Percentiles rank a stretch among this genome's conserved stretches.
Evolutionary conservation across 257 asterid genomes (phyloP).

Genomic region (Fraxinus anomala): DNA sequence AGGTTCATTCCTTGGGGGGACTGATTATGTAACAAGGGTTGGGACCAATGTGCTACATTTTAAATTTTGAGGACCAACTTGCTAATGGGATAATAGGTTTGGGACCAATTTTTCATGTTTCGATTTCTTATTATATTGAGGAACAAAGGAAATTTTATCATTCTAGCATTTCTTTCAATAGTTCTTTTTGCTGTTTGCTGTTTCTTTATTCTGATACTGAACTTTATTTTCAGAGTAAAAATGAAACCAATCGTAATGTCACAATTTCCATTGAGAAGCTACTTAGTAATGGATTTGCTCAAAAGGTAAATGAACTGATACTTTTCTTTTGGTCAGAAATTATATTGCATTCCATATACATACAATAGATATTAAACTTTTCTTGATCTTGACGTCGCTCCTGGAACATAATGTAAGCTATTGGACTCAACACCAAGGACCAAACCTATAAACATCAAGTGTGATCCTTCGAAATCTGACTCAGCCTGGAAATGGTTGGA

Average conservation of each 20-base stretch:
- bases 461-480: constrained; percentile 83
- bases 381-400: constrained; percentile 26
- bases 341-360: constrained; percentile 2
- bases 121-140: constrained; percentile 4
- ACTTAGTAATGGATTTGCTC: constrained; percentile 83
- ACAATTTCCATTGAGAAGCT: constrained; percentile 73
- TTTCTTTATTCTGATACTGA: constrained; percentile 15
- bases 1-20: background rate
- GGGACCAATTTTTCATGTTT: background rate
- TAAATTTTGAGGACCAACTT: background rate
- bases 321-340: constrained; percentile 19
- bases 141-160: constrained; percentile 12
- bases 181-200: background rate
- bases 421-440: constrained; percentile 71
- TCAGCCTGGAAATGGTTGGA: constrained; percentile 96
- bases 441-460: constrained; percentile 67
- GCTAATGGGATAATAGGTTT: background rate
- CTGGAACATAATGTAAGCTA: constrained; percentile 51
- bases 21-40: background rate
- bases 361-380: background rate
- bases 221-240: constrained; percentile 44
- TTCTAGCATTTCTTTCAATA: constrained; percentile 11
- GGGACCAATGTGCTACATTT: background rate
- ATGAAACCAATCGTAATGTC: constrained; percentile 36
- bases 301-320: constrained; percentile 59